Percentiles rank a stretch among this genome's conserved stretches.
phyloP scores from a whole-genome alignment of 2,329 filamentous ascomycete genomes.

The Aspergillus sojae region DNA sequence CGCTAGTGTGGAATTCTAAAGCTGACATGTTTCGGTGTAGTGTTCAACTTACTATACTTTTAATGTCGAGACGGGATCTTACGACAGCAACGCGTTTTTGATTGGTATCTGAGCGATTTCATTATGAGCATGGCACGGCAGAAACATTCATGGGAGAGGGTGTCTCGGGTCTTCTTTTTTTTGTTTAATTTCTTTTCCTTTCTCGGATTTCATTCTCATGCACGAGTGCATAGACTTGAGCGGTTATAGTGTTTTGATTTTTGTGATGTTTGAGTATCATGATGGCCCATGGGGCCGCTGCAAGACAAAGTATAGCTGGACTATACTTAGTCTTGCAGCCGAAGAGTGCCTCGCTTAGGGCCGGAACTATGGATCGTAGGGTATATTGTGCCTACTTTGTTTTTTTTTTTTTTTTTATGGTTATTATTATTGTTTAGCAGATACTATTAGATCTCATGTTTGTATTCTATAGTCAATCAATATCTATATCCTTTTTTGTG shows the following conservation, averaged over 20 bases:
- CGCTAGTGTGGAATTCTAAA: not conserved
- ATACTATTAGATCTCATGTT: not conserved
- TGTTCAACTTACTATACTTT: not conserved
- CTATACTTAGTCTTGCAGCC: conserved; percentile 13
- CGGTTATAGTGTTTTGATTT: conserved; percentile 9
- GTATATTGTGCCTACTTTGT: not conserved
- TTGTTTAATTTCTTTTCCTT: conserved; percentile 11
- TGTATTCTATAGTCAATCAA: not conserved
- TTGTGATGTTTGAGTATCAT: conserved; percentile 15
- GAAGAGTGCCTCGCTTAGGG: conserved; percentile 17
- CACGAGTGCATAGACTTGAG: conserved; percentile 7
- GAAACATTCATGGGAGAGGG: conserved; percentile 7
- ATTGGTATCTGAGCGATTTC: conserved; percentile 12
- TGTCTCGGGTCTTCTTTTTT: conserved; percentile 15
- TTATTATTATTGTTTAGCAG: not conserved
- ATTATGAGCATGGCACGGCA: conserved; percentile 9
- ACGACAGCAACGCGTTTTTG: conserved; percentile 1
- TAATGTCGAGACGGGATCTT: conserved; percentile 1
- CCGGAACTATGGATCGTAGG: conserved; percentile 11
- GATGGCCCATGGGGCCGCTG: conserved; percentile 17
- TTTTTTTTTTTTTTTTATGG: conserved; percentile 2
- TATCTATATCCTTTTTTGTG: not conserved
- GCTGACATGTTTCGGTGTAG: not conserved
- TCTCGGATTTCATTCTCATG: conserved; percentile 5
- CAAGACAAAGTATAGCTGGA: conserved; percentile 11